Percentiles rank a stretch among this genome's conserved stretches.
These are phyloP conservation scores for Mycothermus thermophilus DNA, from an alignment of 495 filamentous ascomycete genomes.

Conservation along the genomic window DNA sequence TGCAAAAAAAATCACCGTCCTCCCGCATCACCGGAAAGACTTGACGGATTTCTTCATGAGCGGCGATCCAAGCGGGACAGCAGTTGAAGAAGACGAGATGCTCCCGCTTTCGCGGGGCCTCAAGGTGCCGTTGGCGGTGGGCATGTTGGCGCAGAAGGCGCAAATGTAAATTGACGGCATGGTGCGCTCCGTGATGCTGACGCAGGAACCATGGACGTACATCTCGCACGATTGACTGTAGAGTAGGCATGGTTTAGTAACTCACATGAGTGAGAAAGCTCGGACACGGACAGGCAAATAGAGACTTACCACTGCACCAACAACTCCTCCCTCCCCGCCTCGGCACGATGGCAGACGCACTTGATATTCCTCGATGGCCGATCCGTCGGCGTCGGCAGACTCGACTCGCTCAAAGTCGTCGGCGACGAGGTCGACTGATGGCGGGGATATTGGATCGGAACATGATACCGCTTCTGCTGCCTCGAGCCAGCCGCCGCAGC, in stretches of 20 bases:
- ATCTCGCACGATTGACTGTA: conserved; percentile 71
- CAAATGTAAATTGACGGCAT: conserved; percentile 69
- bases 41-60: conserved; percentile 52
- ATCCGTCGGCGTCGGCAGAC: conserved; percentile 51
- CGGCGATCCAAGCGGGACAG: conserved; percentile 17
- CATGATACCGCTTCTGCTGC: conserved; percentile 13
- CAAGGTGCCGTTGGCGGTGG: too few relatives aligned
- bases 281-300: too few relatives aligned
- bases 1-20: too few relatives aligned
- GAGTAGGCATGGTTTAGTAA: too few relatives aligned
- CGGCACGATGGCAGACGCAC: conserved; percentile 53
- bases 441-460: conserved; percentile 11
- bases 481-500: too few relatives aligned
- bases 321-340: conserved; percentile 42
- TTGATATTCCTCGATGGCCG: conserved; percentile 45
- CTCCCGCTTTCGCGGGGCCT: conserved; percentile 44
- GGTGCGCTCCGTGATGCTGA: conserved; percentile 50
- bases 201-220: conserved; percentile 70
- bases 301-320: conserved; percentile 77
- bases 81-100: conserved; percentile 10
- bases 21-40: conserved; percentile 38
- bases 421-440: conserved; percentile 40
- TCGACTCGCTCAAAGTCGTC: conserved; percentile 52
- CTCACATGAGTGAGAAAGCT: too few relatives aligned
- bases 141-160: conserved; percentile 64